Base-by-base conservation (phyloP, 352 stramenopile genomes). In the Plasmopara halstedii region DNA sequence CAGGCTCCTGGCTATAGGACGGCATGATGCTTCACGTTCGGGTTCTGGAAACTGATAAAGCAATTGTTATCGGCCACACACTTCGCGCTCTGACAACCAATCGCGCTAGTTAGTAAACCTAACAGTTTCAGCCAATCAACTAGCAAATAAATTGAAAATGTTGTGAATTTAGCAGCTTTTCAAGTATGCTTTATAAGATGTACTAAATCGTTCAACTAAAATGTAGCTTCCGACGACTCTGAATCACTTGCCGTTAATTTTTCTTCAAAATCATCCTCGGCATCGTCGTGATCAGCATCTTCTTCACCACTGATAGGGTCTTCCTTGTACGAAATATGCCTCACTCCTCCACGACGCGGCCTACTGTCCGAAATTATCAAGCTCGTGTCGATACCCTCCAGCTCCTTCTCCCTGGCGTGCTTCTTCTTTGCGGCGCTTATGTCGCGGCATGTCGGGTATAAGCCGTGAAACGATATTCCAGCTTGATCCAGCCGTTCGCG, bases 1-100 rank as follows among this genome's bases (percentile, higher is more conserved):
- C 83, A 56, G 83, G 83, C 84, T 92, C 79, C 77, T 91, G 79
- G 74, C 78, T 91, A 79, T 94, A 94, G 53, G 75, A 84, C 53
- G 76, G 71, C 78, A 89, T 88, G 69, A 62, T 78, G 62, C 73
- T 82, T 76, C 58, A 74, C 67, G 67, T 79, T 84, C 66, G 78
- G 78, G 78, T 87, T 89, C 78, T 89, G 59, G 58, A 73, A 74
- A 71, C 60, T 73, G 52, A 44, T 56, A 56, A 68, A 53, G 51
- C 48, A 62, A 62, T 51, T 56, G 39, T 26, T 36, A 25, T 20
- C 40, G 36, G 25, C 57, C 47, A 38, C 34, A 43, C 17, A 13
- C 33, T 60, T 67, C 55, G 40, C 56, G 59, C 58, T 50, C 62
- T 61, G 65, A 79, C 72, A 70, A 85, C 73, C 73, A 85, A 85